Evolutionary conservation across 805 yeast genomes (phyloP), one percentile per base, ranked within the genome.

Genomic region (Metschnikowia picachoensis): DNA sequence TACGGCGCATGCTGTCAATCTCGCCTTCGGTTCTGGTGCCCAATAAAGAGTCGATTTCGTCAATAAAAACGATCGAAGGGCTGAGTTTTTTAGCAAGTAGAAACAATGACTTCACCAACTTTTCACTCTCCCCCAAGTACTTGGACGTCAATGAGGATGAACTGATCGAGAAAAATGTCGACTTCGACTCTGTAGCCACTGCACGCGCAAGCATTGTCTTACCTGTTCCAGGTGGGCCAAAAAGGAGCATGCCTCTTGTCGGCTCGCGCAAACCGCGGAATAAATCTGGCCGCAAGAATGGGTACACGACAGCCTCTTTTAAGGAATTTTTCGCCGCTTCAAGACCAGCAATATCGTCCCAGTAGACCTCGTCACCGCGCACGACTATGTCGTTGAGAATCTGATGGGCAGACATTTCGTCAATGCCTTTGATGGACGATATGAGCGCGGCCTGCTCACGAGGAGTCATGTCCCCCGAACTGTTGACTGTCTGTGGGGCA

Each of bases 201-300:
- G 98, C 96, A 52, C 96, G 75, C 0, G 97, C 97, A 55, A 92
- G 76, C 98, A 92, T 91, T 1, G 97, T 91, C 61, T 94, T 92
- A 46, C 98, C 98, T 0, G 98, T 92, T n/a, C 99, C 99, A 0
- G 98, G 97, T 2, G 99, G 98, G 0, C 99, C 99, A 70, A 90
- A 92, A 35, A 92, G 67, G 16, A 92, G 73, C 95, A 94, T 89
- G n/a, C 98, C 98, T 48, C 95, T 71, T 0, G 95, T 91, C 0
- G 98, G 98, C 67, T 91, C 97, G 55, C 97, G 74, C 43, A 92
- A 69, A 0, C 97, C 98, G 48, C 80, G 78, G 62, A 92, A 94
- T 47, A 92, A 72, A 66, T 92, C 98, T 0, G 98, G 99, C 42
- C 98, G 76, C 53, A 94, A 67, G 60, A 92, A 91, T 20, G 99